Evolutionary conservation across 345 rosid species (phyloP).

Genomic region (Bruguiera parviflora): DNA sequence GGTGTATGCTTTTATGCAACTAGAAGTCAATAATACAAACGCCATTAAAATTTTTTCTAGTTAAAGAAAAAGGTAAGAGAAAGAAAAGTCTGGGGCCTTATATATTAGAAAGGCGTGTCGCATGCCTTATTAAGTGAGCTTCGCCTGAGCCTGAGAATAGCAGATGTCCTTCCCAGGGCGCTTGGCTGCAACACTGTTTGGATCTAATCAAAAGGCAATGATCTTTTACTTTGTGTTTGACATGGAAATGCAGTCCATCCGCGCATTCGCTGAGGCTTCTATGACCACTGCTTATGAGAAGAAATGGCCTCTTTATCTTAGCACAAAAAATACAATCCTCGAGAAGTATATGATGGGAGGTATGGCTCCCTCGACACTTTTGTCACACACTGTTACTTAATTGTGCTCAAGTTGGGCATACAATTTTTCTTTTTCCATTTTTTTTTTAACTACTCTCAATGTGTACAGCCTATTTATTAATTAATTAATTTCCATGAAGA

Average conservation of each 20-base stretch:
- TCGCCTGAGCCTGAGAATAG: too few species aligned
- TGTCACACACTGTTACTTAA: neutral
- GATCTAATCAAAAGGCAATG: neutral
- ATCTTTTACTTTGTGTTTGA: neutral
- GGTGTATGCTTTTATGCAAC: too few species aligned
- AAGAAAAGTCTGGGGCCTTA: too few species aligned
- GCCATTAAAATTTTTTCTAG: too few species aligned
- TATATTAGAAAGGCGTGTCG: too few species aligned
- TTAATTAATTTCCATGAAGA: constrained; percentile 34
- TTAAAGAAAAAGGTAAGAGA: too few species aligned
- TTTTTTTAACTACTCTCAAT: neutral
- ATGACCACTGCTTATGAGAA: constrained; percentile 83
- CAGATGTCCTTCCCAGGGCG: too few species aligned
- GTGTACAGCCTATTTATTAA: too few species aligned
- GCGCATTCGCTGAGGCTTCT: constrained; percentile 83
- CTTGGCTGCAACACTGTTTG: too few species aligned
- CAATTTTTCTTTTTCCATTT: neutral
- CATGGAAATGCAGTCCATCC: constrained; percentile 49
- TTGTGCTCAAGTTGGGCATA: neutral
- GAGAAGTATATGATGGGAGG: constrained; percentile 97
- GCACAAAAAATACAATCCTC: constrained; percentile 97
- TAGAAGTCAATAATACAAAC: too few species aligned
- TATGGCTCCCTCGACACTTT: neutral
- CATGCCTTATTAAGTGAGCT: too few species aligned
- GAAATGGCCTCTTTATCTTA: constrained; percentile 97